A percentile compares a stretch with the other conserved stretches of the same genome.
phyloP scores from a whole-genome alignment of 352 stramenopile species.

The Paralagenidium karlingii region DNA sequence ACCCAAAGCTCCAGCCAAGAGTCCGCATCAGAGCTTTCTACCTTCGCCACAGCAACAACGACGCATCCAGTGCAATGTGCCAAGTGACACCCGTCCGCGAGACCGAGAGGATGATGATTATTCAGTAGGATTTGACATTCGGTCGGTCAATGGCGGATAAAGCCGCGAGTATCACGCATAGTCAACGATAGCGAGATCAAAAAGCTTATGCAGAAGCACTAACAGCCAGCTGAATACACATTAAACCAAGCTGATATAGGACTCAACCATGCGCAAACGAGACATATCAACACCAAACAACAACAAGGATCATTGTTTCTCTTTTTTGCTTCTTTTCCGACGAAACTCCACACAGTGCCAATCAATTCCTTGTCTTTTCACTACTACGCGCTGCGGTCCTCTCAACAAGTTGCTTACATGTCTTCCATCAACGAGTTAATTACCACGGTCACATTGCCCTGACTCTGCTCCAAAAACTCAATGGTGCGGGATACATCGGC shows the following conservation, averaged over 20 bases:
- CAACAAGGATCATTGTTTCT: slow-evolving; percentile 2
- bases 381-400: no score
- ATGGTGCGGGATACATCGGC: slow-evolving; percentile 29
- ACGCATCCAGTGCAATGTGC: no score
- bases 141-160: slow-evolving; percentile 28
- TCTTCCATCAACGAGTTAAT: slow-evolving; percentile 74
- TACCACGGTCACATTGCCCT: slow-evolving; percentile 72
- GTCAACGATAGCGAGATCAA: no score
- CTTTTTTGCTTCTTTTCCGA: no score
- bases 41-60: no score
- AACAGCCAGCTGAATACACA: not conserved
- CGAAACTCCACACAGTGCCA: no score
- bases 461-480: slow-evolving; percentile 61
- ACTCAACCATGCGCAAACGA: not conserved
- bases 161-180: no score
- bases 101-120: slow-evolving; percentile 23
- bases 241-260: slow-evolving; percentile 2
- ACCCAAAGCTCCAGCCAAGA: no score
- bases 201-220: no score
- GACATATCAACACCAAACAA: not conserved
- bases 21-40: no score
- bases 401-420: slow-evolving; percentile 43
- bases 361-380: no score
- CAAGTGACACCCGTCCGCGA: no score
- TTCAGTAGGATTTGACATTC: slow-evolving; percentile 66